Evolutionary conservation across 257 asterid genomes (phyloP), one percentile per base, ranked within the genome.

Genomic region (Petunia axillaris): DNA sequence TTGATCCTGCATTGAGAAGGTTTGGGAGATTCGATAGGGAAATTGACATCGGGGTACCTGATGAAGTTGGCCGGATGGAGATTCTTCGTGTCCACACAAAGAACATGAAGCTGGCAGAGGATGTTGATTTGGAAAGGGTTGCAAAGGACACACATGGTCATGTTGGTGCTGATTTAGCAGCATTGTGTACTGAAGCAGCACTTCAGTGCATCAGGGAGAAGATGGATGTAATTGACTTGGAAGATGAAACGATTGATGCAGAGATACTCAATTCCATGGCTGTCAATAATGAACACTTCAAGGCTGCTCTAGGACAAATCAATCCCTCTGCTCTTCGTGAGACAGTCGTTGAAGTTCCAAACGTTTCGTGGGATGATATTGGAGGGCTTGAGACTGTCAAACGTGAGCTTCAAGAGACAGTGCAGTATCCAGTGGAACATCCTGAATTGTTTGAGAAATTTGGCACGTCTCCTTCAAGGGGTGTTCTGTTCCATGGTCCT

Each of bases 401-500:
- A 86, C 82, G 90, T 2, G 70, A 64, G 8, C 70, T 64, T 64
- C 70, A 37, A 64, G 70, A 90, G 93, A 88, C 91, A 35, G 91
- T 90, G 60, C 93, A 88, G 85, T 88, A 90, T 81, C 93, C 92
- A 0, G 90, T 90, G 86, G 93, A 90, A 50, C 93, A 90, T 81
- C 91, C 93, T 35, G 93, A 90, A 82, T 88, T 88, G 81, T 89
- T 89, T 15, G 93, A 89, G 89, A 89, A 89, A 81, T 89, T 88
- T 60, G 93, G 91, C 7, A 89, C 86, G 90, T 89, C 93, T 13
- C 91, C 93, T 73, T 89, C 93, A 40, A 89, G 88, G 87, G 93
- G 93, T 78, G 91, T 90, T 52, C 86, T 90, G 44, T 89, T 90
- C 85, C 89, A 90, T 55, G 92, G 92, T 16, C 94, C 94, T n/a